Evolutionary conservation across 1,139 yeast species (phyloP).

Genomic region (Debaryomycetaceae sp.): DNA sequence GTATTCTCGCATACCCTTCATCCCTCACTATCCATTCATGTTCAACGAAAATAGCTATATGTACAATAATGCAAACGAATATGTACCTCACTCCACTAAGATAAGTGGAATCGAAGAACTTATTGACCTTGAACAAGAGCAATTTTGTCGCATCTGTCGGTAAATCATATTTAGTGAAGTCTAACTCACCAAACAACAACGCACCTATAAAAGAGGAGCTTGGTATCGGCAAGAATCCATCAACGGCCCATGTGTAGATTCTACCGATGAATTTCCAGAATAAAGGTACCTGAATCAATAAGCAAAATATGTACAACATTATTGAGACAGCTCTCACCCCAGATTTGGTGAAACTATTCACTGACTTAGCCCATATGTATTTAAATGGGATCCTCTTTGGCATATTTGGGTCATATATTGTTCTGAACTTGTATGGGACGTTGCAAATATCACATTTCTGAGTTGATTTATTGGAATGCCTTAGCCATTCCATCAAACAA

Average conservation of each 20-base stretch:
- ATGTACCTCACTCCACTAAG: conserved; percentile 41
- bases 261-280: conserved; percentile 54
- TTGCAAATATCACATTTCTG: conserved; percentile 88
- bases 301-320: conserved; percentile 33
- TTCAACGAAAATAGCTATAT: conserved; percentile 50
- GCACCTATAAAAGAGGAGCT: conserved; percentile 36
- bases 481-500: conserved; percentile 86
- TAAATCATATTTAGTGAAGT: conserved; percentile 10
- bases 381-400: conserved; percentile 61
- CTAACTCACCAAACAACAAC: conserved; percentile 46
- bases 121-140: conserved; percentile 11
- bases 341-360: conserved; percentile 22
- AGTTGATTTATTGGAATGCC: conserved; percentile 54
- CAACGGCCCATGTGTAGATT: conserved; percentile 51
- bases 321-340: conserved; percentile 25
- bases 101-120: conserved; percentile 33
- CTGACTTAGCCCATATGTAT: conserved; percentile 40
- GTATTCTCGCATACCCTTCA: conserved; percentile 57
- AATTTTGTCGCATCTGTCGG: conserved; percentile 3
- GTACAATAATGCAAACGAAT: conserved; percentile 35
- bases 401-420: conserved; percentile 67
- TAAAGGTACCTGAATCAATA: conserved; percentile 53
- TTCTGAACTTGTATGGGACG: conserved; percentile 66
- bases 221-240: conserved; percentile 44
- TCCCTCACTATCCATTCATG: conserved; percentile 75